Evolutionary conservation across 1,284 basidiomycete genomes (phyloP).

Genomic region (Xanthoconium separans): DNA sequence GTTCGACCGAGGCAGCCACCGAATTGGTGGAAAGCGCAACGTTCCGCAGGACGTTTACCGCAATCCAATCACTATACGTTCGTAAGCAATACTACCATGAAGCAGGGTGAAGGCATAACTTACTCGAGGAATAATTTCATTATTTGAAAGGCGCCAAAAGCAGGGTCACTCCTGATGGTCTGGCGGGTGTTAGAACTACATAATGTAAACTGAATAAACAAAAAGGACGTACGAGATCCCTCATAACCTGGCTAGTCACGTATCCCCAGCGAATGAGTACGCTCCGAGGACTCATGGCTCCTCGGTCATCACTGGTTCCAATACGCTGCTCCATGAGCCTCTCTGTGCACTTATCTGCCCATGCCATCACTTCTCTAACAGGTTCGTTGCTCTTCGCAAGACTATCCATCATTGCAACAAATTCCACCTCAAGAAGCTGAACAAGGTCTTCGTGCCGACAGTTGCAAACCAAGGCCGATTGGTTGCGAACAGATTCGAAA

Average conservation of each 20-base stretch:
- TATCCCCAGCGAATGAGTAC: conserved; percentile 88
- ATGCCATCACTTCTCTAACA: conserved; percentile 83
- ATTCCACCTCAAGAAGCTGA: conserved; percentile 81
- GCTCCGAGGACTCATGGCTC: conserved; percentile 82
- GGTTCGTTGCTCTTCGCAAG: conserved; percentile 73
- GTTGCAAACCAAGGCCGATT: conserved; percentile 87
- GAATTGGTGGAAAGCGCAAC: conserved; percentile 86
- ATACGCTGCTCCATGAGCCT: conserved; percentile 71
- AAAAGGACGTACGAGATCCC: conserved; percentile 64
- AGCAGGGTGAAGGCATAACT: conserved; percentile 33
- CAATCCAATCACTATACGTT: conserved; percentile 76
- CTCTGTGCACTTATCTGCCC: conserved; percentile 87
- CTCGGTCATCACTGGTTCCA: conserved; percentile 62
- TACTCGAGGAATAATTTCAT: conserved; percentile 86
- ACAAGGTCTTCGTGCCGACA: conserved; percentile 86
- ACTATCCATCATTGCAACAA: conserved; percentile 71
- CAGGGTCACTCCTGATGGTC: conserved; percentile 87
- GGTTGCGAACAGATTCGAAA: conserved; percentile 86
- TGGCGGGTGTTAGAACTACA: conserved; percentile 30
- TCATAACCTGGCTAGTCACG: conserved; percentile 87
- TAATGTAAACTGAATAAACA: not conserved
- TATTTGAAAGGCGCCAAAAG: conserved; percentile 88
- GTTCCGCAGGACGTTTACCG: conserved; percentile 79
- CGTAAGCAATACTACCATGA: conserved; percentile 20
- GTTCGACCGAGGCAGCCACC: conserved; percentile 85